Percentiles rank a stretch among this genome's conserved stretches.
These are phyloP conservation scores for Hypoxylon sp. DNA, from an alignment of 2,329 filamentous ascomycete species.

Conservation along the genomic window DNA sequence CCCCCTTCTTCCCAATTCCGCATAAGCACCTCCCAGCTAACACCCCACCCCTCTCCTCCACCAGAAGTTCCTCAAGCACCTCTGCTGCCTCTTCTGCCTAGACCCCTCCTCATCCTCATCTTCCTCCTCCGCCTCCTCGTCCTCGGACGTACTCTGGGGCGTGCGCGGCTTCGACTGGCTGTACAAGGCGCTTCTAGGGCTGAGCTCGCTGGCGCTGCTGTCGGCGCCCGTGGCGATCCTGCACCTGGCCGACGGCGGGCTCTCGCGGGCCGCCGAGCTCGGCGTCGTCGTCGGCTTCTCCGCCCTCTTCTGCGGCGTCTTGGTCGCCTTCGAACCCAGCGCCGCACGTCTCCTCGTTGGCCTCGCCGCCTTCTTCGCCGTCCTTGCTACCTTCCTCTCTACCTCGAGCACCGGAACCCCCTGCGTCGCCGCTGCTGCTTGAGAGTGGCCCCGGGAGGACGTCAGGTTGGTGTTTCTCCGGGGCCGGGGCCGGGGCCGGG, in stretches of 20 bases:
- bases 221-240: constrained; percentile 27
- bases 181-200: constrained; percentile 1
- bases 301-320: constrained; percentile 15
- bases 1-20: not conserved
- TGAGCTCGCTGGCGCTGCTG: constrained; percentile 14
- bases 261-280: constrained; percentile 10
- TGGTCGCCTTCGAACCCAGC: constrained; percentile 22
- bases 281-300: constrained; percentile 20
- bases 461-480: too few species aligned
- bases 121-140: not conserved
- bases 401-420: constrained; percentile 17
- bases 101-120: not conserved
- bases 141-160: constrained; percentile 21
- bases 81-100: constrained; percentile 14
- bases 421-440: not conserved
- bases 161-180: constrained; percentile 2
- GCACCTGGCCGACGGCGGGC: constrained; percentile 15
- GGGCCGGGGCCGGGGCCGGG: too few species aligned
- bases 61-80: constrained; percentile 14
- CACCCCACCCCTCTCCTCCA: not conserved
- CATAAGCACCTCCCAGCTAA: not conserved
- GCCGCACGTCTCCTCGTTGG: constrained; percentile 25
- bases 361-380: constrained; percentile 30
- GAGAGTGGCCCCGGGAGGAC: too few species aligned
- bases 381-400: constrained; percentile 27